phyloP scores from a whole-genome alignment of 768 basidiomycete genomes.

The Phlegmacium glaucopus region DNA sequence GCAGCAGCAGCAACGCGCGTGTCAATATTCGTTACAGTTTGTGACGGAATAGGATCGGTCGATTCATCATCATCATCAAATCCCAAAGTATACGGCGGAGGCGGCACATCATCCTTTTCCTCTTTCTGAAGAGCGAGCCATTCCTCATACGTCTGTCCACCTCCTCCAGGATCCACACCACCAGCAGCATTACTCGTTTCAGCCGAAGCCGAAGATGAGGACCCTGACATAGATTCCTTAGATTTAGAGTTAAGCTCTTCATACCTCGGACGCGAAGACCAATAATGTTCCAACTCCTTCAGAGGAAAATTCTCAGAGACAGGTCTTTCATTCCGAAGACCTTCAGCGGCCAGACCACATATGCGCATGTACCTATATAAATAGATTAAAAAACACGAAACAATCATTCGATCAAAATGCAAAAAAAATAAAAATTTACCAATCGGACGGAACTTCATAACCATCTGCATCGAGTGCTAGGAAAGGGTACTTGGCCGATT shows the following conservation, averaged over 20 bases:
- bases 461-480: constrained; percentile 79
- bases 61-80: constrained; percentile 26
- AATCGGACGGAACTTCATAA: constrained; percentile 73
- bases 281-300: constrained; percentile 75
- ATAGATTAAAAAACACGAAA: not conserved
- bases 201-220: constrained; percentile 7
- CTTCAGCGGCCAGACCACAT: constrained; percentile 68
- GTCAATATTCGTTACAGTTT: constrained; percentile 7
- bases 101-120: constrained; percentile 51
- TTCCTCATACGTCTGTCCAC: constrained; percentile 39
- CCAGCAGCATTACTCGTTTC: constrained; percentile 13
- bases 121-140: constrained; percentile 47
- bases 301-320: constrained; percentile 62
- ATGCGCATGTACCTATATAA: constrained; percentile 75
- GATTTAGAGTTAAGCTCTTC: constrained; percentile 37
- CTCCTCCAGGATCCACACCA: constrained; percentile 9
- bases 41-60: not conserved
- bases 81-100: constrained; percentile 67
- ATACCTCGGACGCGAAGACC: constrained; percentile 58
- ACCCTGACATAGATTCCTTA: constrained; percentile 30
- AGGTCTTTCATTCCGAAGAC: constrained; percentile 58
- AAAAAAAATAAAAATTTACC: constrained; percentile 42
- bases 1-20: constrained; percentile 3
- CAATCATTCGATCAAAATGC: not conserved
- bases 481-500: constrained; percentile 54